Percentiles rank a stretch among this genome's conserved stretches.
phyloP scores from a whole-genome alignment of 2,329 filamentous ascomycete species.

The Peltaster fructicola region DNA sequence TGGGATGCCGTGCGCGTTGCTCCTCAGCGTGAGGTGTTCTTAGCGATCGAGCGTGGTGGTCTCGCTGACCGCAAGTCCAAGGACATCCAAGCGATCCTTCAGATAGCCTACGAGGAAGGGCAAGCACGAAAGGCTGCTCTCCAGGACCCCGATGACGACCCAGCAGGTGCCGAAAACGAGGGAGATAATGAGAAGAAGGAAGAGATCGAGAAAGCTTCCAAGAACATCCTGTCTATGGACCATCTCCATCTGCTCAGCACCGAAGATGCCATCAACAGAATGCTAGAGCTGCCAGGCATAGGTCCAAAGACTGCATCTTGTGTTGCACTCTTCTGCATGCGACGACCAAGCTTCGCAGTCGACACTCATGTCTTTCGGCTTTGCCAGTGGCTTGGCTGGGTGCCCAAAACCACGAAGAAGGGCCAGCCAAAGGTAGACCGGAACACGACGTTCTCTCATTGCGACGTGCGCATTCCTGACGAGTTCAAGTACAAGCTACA shows the following conservation, averaged over 20 bases:
- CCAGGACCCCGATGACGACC: constrained; percentile 17
- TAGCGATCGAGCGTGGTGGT: constrained; percentile 54
- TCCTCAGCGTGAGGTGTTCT: constrained; percentile 41
- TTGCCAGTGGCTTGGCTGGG: constrained; percentile 43
- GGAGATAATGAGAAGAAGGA: constrained; percentile 34
- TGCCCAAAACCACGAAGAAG: constrained; percentile 30
- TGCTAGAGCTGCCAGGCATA: constrained; percentile 44
- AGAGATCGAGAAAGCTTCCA: constrained; percentile 39
- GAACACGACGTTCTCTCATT: constrained; percentile 40
- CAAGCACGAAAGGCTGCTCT: constrained; percentile 36
- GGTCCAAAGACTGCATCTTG: constrained; percentile 50
- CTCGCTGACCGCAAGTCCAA: constrained; percentile 53
- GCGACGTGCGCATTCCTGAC: constrained; percentile 43
- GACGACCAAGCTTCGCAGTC: constrained; percentile 45
- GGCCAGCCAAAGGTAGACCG: constrained; percentile 27
- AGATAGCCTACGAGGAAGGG: constrained; percentile 55
- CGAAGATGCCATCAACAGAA: constrained; percentile 38
- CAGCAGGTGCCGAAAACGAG: constrained; percentile 26
- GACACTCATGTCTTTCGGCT: constrained; percentile 51
- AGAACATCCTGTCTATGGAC: constrained; percentile 46
- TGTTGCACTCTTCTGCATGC: constrained; percentile 46
- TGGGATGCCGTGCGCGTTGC: constrained; percentile 54
- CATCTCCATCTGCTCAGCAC: constrained; percentile 39
- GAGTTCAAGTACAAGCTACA: constrained; percentile 46
- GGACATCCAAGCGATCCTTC: constrained; percentile 55